Evolutionary conservation across 139 green algal genomes (phyloP), one percentile per base, ranked within the genome.

Genomic region (Yamagishiella unicocca): DNA sequence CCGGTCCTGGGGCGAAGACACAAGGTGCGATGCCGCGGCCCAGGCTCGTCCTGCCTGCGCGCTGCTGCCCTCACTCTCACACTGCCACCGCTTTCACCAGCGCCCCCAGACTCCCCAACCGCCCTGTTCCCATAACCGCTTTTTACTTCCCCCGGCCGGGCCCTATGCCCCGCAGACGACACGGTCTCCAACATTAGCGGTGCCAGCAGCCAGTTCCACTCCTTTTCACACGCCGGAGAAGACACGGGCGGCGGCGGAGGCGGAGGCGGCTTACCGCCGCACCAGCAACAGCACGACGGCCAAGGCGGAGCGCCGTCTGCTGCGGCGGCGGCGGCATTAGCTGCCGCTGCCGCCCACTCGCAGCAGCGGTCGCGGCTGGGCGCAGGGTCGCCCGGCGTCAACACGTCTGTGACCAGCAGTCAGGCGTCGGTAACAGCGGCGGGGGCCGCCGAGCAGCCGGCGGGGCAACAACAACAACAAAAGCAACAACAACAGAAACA

Each of bases 191-290:
- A n/a, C 46, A 2, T 55, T 8, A 78, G 70, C 74, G 74, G 7
- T 31, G 21, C n/a, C 45, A 82, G 27, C 74, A 67, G 46, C 74
- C 31, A 67, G 14, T 82, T 45, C 46, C 74, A 82, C 4, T 82
- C 74, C 45, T 82, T 67, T 46, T 35, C 74, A 10, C n/a, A 67
- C 33, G 24, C 33, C 14, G 62, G 62, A 21, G 55, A 67, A 22
- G 55, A 67, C 55, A 61, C 53, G 14, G 53, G 1, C 70, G 40
- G 40, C 10, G 70, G 70, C 19, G 70, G 70, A 54, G 27, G 42
- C 27, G 6, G 21, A 4, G 45, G 43, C 33, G 33, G 12, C 67
- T 9, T n/a, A n/a, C n/a, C n/a, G n/a, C n/a, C n/a, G n/a, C n/a
- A 54, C 21, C 71, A 79, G 38, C 38, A 58, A 8, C 71, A 40